Evolutionary conservation across 2,329 filamentous ascomycete species (phyloP).

Genomic region (Microdochium nivale): DNA sequence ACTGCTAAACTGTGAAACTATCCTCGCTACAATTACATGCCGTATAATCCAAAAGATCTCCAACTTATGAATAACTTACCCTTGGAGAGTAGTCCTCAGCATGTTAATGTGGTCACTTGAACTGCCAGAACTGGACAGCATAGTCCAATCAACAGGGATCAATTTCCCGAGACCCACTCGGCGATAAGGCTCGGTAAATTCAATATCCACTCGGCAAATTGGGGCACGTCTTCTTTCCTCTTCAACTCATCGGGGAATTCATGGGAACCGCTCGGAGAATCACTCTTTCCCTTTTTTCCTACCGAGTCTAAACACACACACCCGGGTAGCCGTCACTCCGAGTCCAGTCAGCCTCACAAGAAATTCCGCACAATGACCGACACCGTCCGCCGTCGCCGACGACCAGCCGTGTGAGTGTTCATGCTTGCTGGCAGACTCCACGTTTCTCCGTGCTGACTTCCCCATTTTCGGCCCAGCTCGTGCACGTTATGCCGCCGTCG

Average conservation of each 20-base stretch:
- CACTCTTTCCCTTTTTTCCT: no score
- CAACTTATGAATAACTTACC: no score
- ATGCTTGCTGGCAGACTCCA: neutral
- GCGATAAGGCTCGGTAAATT: neutral
- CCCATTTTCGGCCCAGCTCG: neutral
- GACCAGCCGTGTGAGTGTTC: slow-evolving; percentile 31
- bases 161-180: neutral
- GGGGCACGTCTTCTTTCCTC: neutral
- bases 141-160: neutral
- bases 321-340: no score
- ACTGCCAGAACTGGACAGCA: no score
- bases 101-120: no score
- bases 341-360: neutral
- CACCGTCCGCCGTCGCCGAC: slow-evolving; percentile 23
- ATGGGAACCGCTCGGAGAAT: neutral
- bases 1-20: no score
- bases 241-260: neutral
- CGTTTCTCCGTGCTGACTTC: slow-evolving; percentile 5
- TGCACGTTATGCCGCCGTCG: slow-evolving; percentile 38
- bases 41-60: no score
- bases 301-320: neutral
- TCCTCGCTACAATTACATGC: no score
- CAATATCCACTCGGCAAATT: neutral
- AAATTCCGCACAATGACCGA: slow-evolving; percentile 7
- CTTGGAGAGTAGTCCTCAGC: no score